These are phyloP conservation scores for Cucurbita pepo DNA, from an alignment of 306 rosid genomes.

Conservation along the genomic window DNA sequence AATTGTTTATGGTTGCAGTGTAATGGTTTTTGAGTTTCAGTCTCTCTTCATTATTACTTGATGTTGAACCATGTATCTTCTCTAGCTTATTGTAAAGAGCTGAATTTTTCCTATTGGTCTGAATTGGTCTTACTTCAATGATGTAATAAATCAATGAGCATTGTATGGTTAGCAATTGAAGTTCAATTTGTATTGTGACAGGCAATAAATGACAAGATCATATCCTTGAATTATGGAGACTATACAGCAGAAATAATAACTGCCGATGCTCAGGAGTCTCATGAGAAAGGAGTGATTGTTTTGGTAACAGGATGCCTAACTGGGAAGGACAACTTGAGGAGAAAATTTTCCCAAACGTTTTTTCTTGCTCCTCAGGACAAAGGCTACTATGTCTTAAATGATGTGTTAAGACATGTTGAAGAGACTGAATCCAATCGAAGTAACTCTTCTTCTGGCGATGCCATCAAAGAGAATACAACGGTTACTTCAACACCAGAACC, in stretches of 20 bases:
- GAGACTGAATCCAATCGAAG: constrained; percentile 32
- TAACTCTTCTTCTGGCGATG: constrained; percentile 25
- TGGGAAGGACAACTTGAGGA: constrained; percentile 68
- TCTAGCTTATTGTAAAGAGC: neutral
- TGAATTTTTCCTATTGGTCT: neutral
- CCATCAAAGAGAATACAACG: constrained; percentile 32
- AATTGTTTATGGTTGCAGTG: neutral
- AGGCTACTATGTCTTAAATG: constrained; percentile 85
- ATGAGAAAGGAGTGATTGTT: constrained; percentile 82
- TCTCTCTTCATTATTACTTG: neutral
- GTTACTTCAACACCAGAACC: constrained; percentile 32
- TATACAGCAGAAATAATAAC: constrained; percentile 79
- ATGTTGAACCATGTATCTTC: neutral
- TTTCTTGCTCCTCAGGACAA: constrained; percentile 96
- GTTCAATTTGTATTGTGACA: constrained; percentile 22
- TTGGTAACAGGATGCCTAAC: constrained; percentile 92
- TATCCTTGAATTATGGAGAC: constrained; percentile 73
- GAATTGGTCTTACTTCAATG: neutral
- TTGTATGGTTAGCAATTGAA: neutral
- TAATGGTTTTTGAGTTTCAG: neutral
- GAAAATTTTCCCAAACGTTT: constrained; percentile 79
- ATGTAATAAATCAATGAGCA: no score
- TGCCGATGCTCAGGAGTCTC: constrained; percentile 92
- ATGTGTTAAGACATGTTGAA: constrained; percentile 79
- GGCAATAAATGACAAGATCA: constrained; percentile 75